Percentiles rank a stretch among this genome's conserved stretches.
Conservation (phyloP, 2,329 filamentous ascomycete genomes). For the Ophiosphaerella herpotricha region DNA sequence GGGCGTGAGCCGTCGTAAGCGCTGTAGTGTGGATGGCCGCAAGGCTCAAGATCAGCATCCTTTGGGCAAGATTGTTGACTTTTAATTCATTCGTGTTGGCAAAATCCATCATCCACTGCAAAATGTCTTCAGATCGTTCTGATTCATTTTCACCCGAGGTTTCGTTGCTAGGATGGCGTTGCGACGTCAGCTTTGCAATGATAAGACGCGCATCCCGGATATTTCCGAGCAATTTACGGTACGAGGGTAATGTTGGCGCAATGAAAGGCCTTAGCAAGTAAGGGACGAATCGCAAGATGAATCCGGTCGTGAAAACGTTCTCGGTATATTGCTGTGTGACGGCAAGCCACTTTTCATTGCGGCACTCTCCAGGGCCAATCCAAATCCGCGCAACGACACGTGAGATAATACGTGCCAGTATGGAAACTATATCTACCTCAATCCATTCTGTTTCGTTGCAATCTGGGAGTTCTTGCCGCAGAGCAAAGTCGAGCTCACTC, state of each 20-base stretch:
- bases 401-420: neutral
- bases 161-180: too few species aligned
- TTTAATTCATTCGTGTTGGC: neutral
- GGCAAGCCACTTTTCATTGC: neutral
- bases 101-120: constrained; percentile 32
- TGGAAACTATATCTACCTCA: too few species aligned
- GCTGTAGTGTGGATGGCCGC: constrained; percentile 25
- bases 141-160: neutral
- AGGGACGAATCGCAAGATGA: neutral
- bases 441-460: too few species aligned
- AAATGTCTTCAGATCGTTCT: constrained; percentile 21
- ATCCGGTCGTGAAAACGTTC: neutral
- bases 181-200: too few species aligned
- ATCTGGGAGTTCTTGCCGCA: neutral
- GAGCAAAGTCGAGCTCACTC: neutral
- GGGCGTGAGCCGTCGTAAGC: constrained; percentile 13
- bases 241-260: neutral
- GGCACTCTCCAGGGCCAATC: neutral
- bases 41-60: neutral
- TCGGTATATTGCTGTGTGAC: neutral
- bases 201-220: too few species aligned
- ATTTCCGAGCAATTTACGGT: too few species aligned
- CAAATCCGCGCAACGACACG: neutral
- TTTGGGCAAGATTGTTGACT: constrained; percentile 17
- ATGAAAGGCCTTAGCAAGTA: neutral